phyloP scores from a whole-genome alignment of 2,329 filamentous ascomycete genomes.

The Phaeosphaeria sp. region DNA sequence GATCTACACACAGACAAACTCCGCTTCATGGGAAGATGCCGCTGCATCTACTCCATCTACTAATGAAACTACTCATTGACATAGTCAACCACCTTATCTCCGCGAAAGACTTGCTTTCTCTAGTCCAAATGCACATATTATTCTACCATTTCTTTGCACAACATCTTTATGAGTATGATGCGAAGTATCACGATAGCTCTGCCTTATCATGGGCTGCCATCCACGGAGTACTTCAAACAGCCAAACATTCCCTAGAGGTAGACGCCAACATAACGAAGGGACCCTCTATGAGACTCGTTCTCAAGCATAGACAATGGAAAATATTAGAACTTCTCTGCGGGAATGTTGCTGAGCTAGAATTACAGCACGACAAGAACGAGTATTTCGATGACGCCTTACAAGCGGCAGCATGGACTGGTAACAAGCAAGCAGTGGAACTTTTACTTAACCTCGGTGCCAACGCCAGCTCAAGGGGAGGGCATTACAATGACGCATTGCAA shows the following conservation, averaged over 20 bases:
- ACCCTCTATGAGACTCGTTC: not conserved
- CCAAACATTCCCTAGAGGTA: not conserved
- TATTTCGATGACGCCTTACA: constrained; percentile 1
- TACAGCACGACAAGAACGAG: not conserved
- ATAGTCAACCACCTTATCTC: not conserved
- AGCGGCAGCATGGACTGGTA: not conserved
- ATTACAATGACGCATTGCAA: constrained; percentile 3
- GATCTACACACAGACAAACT: no score
- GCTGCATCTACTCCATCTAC: not conserved
- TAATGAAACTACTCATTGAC: not conserved
- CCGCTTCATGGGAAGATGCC: no score
- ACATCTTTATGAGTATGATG: not conserved
- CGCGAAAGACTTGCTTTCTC: not conserved
- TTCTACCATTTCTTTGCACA: not conserved
- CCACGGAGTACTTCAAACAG: not conserved
- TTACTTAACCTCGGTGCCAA: constrained; percentile 3
- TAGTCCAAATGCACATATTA: not conserved
- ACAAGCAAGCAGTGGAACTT: constrained; percentile 1
- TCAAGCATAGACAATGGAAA: not conserved
- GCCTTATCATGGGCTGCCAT: not conserved
- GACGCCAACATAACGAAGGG: not conserved
- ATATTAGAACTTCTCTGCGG: constrained; percentile 4
- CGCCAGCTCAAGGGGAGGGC: not conserved
- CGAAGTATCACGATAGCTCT: not conserved
- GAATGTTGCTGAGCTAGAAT: constrained; percentile 4